These are phyloP conservation scores for Scedosporium boydii DNA, from an alignment of 2,329 filamentous ascomycete species.

Conservation along the genomic window DNA sequence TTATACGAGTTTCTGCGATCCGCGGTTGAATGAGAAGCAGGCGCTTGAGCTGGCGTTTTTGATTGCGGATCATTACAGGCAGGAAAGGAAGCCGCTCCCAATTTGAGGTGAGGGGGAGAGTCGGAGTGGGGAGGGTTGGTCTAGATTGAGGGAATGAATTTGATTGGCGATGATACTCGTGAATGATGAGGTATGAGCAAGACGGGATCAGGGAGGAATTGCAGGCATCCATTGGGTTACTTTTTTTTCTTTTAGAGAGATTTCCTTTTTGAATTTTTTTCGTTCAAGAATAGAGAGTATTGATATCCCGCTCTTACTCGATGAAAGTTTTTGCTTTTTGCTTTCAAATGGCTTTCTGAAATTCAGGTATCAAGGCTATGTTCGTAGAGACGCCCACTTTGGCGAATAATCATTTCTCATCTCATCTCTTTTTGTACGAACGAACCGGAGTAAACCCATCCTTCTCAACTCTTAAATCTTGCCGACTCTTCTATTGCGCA, in stretches of 20 bases:
- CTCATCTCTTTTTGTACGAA: neutral
- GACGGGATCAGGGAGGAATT: too few relatives aligned
- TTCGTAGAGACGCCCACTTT: neutral
- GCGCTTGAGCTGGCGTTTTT: slow-evolving; percentile 90
- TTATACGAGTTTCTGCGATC: slow-evolving; percentile 95
- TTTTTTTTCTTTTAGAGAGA: too few relatives aligned
- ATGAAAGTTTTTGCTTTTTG: neutral
- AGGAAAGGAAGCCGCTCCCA: slow-evolving; percentile 18
- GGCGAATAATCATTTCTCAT: neutral
- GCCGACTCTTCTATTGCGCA: neutral
- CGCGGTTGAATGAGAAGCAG: slow-evolving; percentile 93
- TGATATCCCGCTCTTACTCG: neutral
- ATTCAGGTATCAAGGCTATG: neutral
- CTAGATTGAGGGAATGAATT: too few relatives aligned
- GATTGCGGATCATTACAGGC: slow-evolving; percentile 69
- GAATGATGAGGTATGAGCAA: too few relatives aligned
- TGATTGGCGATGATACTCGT: too few relatives aligned
- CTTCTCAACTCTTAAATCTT: neutral
- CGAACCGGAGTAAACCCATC: neutral
- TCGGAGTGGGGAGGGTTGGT: neutral
- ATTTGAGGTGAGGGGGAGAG: slow-evolving; percentile 1
- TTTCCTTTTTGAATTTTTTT: neutral
- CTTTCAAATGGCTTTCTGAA: neutral
- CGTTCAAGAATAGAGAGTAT: neutral
- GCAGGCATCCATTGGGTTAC: too few relatives aligned